Evolutionary conservation across 192 early-diverging fungal genomes (phyloP), one percentile per base, ranked within the genome.

Genomic region (Phycomyces blakesleeanus): DNA sequence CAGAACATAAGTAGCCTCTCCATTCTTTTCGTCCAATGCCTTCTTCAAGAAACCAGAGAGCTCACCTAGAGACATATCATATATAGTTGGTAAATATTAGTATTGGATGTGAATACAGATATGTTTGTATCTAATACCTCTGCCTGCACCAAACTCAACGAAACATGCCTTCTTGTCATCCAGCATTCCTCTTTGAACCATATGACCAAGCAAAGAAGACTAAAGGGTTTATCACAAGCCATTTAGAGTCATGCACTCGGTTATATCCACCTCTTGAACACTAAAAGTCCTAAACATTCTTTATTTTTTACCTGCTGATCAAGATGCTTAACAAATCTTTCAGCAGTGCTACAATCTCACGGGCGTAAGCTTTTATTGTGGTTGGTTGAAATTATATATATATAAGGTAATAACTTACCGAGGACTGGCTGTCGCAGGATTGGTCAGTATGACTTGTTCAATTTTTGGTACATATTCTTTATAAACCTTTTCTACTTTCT

Each of bases 71-170:
- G 2, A 51, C 1, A 54, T 49, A 34, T 18, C 2, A 39, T n/a
- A n/a, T n/a, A n/a, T n/a, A n/a, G n/a, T n/a, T n/a, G 18, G 34
- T 14, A 4, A 24, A 16, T 22, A 38, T 18, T 54, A 11, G 0
- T 52, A 9, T 41, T n/a, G 27, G 7, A 40, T 16, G 34, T 10
- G 16, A 18, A 12, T 27, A 34, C 7, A 21, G 11, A 18, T n/a
- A n/a, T n/a, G n/a, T 29, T 16, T 57, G 18, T 51, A 20, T 38
- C 37, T 1, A 65, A 73, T 83, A 58, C 86, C 89, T 61, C 83
- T 84, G 8, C 89, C 89, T 34, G 87, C 82, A 38, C 93, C 91
- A 78, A 91, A 93, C 73, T 96, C 93, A 20, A 90, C 67, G 71
- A 85, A 93, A 11, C 81, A 83, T 22, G 81, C 72, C 0, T 71